Evolutionary conservation across 192 early-diverging fungal species (phyloP).

Genomic region (Chytriomyces hyalinus): DNA sequence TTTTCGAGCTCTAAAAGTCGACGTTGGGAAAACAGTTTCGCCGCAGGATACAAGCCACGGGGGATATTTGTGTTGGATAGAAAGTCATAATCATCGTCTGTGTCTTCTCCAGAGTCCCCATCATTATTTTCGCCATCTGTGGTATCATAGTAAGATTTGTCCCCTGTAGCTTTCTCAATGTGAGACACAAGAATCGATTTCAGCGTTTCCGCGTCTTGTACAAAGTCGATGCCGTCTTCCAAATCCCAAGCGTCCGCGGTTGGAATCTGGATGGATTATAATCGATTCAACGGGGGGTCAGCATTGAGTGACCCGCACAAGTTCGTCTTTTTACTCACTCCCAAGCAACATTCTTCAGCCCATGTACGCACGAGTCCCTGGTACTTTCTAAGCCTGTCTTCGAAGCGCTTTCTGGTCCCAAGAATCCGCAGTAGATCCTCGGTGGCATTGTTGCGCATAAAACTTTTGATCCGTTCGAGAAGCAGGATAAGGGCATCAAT

Average conservation of each 20-base stretch:
- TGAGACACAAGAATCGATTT: constrained; percentile 9
- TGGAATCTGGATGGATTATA: not conserved
- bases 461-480: constrained; percentile 34
- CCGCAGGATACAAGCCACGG: not conserved
- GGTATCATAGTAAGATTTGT: not conserved
- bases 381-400: constrained; percentile 8
- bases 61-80: constrained; percentile 17
- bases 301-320: not conserved
- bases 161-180: constrained; percentile 7
- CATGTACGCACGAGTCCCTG: constrained; percentile 31
- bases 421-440: constrained; percentile 23
- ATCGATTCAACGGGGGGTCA: not conserved
- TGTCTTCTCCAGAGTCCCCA: constrained; percentile 1
- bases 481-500: constrained; percentile 21
- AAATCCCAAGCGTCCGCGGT: constrained; percentile 17
- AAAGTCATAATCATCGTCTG: constrained; percentile 27
- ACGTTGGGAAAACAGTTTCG: constrained; percentile 16
- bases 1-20: constrained; percentile 3
- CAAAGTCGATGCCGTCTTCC: constrained; percentile 20
- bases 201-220: constrained; percentile 16
- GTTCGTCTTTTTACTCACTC: constrained; percentile 27
- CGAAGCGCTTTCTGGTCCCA: constrained; percentile 26
- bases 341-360: constrained; percentile 32
- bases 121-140: not conserved
- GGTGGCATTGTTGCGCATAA: constrained; percentile 14